Conservation (phyloP, 768 basidiomycete genomes). For the Boletus vermiculosoides region DNA sequence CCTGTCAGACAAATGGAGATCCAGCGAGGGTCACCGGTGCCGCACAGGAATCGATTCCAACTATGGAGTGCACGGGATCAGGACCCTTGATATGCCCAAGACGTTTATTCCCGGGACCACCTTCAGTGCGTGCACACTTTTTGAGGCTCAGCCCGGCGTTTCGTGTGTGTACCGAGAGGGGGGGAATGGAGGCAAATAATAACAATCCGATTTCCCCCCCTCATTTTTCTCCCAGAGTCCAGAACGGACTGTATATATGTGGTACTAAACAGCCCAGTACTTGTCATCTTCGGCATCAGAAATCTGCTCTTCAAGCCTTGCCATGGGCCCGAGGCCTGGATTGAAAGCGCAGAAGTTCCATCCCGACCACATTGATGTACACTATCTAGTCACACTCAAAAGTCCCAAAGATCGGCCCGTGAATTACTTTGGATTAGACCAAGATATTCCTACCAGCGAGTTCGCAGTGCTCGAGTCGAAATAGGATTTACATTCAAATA, state of each 20-base stretch:
- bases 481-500: too few relatives aligned
- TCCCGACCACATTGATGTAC: too few relatives aligned
- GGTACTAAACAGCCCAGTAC: not conserved
- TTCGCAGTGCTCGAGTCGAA: too few relatives aligned
- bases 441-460: too few relatives aligned
- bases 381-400: too few relatives aligned
- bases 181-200: not conserved
- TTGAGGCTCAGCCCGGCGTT: not conserved
- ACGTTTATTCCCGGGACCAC: not conserved
- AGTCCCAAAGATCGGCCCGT: too few relatives aligned
- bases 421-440: too few relatives aligned
- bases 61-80: not conserved
- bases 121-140: not conserved
- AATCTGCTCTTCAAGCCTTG: too few relatives aligned
- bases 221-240: not conserved
- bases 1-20: not conserved
- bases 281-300: too few relatives aligned
- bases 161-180: not conserved
- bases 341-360: too few relatives aligned
- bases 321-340: too few relatives aligned
- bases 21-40: not conserved
- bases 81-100: not conserved
- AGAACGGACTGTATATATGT: not conserved
- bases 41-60: not conserved
- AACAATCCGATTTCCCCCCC: not conserved